phyloP scores from a whole-genome alignment of 371 early-diverging fungal species.

The Rhizopus delemar region DNA sequence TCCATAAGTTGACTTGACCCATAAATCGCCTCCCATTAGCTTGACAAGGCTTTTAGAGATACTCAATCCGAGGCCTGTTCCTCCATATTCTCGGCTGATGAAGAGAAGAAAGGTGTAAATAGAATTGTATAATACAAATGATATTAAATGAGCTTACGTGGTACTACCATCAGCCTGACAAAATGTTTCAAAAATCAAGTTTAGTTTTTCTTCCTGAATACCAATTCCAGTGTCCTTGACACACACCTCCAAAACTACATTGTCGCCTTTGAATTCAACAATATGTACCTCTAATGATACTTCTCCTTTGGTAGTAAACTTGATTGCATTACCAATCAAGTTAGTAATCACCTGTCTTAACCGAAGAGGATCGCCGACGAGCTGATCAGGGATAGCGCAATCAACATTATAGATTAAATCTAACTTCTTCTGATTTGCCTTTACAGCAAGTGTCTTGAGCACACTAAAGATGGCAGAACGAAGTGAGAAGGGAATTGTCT shows the following conservation, averaged over 20 bases:
- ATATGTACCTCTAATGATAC: constrained; percentile 55
- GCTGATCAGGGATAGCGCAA: constrained; percentile 64
- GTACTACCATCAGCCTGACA: constrained; percentile 82
- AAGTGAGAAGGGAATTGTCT: constrained; percentile 67
- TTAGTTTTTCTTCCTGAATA: constrained; percentile 73
- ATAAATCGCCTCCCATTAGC: constrained; percentile 79
- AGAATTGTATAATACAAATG: too few relatives aligned
- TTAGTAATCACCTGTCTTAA: constrained; percentile 81
- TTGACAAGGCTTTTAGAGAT: constrained; percentile 75
- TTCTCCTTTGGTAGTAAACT: constrained; percentile 77
- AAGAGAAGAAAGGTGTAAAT: not conserved
- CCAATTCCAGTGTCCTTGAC: constrained; percentile 88
- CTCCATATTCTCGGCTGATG: constrained; percentile 71
- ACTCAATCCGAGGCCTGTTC: constrained; percentile 83
- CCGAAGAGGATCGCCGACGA: constrained; percentile 78
- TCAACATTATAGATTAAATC: constrained; percentile 66
- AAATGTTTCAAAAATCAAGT: constrained; percentile 80
- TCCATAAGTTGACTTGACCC: constrained; percentile 70
- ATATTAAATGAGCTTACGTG: constrained; percentile 44
- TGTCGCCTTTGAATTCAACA: constrained; percentile 34
- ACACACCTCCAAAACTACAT: constrained; percentile 61
- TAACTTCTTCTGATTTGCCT: constrained; percentile 69
- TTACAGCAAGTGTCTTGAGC: constrained; percentile 68
- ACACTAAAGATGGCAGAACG: constrained; percentile 67
- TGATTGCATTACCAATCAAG: constrained; percentile 85